These are phyloP conservation scores for Eimeria maxima DNA, from an alignment of 169 alveolate genomes.

Conservation along the genomic window DNA sequence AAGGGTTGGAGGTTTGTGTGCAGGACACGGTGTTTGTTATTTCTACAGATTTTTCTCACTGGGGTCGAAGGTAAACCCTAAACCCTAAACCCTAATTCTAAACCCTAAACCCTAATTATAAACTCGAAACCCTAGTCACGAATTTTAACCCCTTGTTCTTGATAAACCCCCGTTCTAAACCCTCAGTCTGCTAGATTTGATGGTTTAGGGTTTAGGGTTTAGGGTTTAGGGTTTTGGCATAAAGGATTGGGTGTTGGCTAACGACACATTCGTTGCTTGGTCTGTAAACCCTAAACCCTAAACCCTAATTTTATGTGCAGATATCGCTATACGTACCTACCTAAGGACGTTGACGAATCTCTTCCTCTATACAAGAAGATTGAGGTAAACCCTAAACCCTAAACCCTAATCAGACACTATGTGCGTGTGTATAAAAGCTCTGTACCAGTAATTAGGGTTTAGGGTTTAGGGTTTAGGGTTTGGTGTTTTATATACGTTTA, in stretches of 20 bases:
- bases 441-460: not conserved
- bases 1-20: not conserved
- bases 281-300: constrained; percentile 22
- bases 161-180: not conserved
- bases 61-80: constrained; percentile 50
- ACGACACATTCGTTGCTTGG: not conserved
- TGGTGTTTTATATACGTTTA: not conserved
- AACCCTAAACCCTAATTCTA: not conserved
- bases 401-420: not conserved
- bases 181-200: not conserved
- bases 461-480: not conserved
- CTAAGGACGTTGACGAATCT: not conserved
- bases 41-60: constrained; percentile 26
- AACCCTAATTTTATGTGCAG: not conserved
- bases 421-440: not conserved
- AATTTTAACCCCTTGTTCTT: not conserved
- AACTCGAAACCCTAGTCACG: not conserved
- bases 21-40: constrained; percentile 32
- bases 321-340: not conserved
- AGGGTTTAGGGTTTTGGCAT: constrained; percentile 11
- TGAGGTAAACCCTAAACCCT: constrained; percentile 18
- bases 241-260: not conserved
- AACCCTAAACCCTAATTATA: constrained; percentile 33
- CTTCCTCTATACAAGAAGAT: constrained; percentile 17
- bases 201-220: not conserved